phyloP scores from a whole-genome alignment of 1,284 basidiomycete genomes.

The Thelephora terrestris region DNA sequence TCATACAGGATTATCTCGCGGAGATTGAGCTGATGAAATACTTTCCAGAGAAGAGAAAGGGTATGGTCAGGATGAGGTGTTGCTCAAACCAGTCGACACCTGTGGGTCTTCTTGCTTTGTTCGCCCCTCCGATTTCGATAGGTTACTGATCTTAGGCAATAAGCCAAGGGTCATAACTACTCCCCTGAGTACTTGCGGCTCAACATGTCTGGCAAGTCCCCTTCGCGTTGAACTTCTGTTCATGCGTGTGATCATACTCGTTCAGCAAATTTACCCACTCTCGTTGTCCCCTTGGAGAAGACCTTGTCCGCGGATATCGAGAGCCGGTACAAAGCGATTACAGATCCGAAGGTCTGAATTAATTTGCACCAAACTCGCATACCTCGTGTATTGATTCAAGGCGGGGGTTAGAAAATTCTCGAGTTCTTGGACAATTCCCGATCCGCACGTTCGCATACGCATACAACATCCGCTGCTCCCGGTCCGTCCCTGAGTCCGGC shows the following conservation, averaged over 20 bases:
- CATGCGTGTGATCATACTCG: not conserved
- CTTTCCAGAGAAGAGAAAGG: constrained; percentile 56
- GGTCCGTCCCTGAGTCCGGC: constrained; percentile 74
- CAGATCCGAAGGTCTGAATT: constrained; percentile 56
- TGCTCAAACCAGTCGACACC: constrained; percentile 51
- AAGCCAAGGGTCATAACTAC: constrained; percentile 62
- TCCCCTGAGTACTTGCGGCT: constrained; percentile 59
- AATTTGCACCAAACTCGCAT: not conserved
- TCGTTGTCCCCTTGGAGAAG: constrained; percentile 73
- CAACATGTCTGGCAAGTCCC: constrained; percentile 56
- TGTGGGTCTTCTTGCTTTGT: constrained; percentile 27
- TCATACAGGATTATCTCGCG: not conserved
- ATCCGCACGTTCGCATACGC: constrained; percentile 52
- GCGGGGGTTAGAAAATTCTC: constrained; percentile 33
- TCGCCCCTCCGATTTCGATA: constrained; percentile 1
- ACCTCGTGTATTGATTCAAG: not conserved
- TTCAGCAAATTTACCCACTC: constrained; percentile 70
- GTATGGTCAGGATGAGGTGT: constrained; percentile 59
- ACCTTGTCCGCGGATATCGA: constrained; percentile 64
- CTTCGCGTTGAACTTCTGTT: not conserved
- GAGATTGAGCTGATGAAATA: constrained; percentile 2
- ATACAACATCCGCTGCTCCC: constrained; percentile 58
- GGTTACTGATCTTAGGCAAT: constrained; percentile 3
- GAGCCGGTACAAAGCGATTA: constrained; percentile 72
- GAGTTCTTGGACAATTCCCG: constrained; percentile 79